Conservation (phyloP, 2,329 filamentous ascomycete genomes). For the Scedosporium aurantiacum region DNA sequence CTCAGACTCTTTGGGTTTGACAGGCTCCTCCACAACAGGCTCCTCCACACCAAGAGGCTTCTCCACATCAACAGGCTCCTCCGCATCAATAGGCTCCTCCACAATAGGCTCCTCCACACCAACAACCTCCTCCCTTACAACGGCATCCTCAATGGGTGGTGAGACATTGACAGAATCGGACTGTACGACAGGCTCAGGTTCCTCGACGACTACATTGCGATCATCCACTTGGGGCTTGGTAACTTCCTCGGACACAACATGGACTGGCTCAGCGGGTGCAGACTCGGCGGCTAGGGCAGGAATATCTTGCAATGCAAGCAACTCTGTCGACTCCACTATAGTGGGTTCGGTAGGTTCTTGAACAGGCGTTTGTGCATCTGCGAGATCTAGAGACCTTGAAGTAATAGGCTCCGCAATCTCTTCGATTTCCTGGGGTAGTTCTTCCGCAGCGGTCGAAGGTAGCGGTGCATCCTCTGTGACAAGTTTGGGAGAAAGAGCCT, state of each 20-base stretch:
- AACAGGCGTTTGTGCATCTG: not conserved
- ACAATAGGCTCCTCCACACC: not conserved
- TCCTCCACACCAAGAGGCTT: no score
- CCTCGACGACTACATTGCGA: not conserved
- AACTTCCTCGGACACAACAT: not conserved
- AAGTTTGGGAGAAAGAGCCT: no score
- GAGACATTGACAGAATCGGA: not conserved
- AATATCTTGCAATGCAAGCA: not conserved
- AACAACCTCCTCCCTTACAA: conserved; percentile 6
- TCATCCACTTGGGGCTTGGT: not conserved
- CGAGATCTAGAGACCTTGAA: not conserved
- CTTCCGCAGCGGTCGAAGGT: not conserved
- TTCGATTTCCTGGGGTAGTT: not conserved
- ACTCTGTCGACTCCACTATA: not conserved
- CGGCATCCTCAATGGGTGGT: conserved; percentile 5
- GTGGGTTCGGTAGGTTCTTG: not conserved
- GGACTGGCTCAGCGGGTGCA: not conserved
- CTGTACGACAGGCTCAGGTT: not conserved
- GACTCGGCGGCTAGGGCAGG: not conserved
- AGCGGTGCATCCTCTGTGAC: not conserved
- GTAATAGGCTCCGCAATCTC: not conserved
- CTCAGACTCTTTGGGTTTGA: not conserved
- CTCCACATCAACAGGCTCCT: conserved; percentile 7
- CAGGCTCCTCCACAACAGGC: conserved; percentile 8
- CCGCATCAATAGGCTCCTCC: conserved; percentile 3